These are phyloP conservation scores for Penstemon davidsonii DNA, from an alignment of 257 asterid genomes.

Conservation along the genomic window DNA sequence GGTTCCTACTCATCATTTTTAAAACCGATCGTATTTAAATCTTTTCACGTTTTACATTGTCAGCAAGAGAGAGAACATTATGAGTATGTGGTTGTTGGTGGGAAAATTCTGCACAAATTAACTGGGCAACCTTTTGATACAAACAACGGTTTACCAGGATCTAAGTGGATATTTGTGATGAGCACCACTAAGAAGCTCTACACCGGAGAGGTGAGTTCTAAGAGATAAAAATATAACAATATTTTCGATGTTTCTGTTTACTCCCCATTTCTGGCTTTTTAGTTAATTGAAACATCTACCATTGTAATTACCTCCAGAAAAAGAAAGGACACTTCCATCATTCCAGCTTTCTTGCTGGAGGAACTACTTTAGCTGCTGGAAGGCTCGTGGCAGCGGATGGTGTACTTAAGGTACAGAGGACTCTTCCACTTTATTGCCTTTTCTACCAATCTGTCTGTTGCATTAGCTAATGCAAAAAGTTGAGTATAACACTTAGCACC, in stretches of 20 bases:
- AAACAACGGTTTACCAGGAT: constrained; percentile 42
- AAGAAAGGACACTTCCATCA: constrained; percentile 89
- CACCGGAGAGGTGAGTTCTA: constrained; percentile 64
- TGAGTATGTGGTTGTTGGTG: constrained; percentile 61
- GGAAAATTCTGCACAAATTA: constrained; percentile 54
- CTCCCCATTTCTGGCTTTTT: constrained; percentile 8
- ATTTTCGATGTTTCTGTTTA: constrained; percentile 22
- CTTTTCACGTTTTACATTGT: too few relatives aligned
- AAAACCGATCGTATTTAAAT: too few relatives aligned
- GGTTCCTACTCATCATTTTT: too few relatives aligned
- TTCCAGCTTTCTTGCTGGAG: constrained; percentile 98
- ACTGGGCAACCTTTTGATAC: constrained; percentile 67
- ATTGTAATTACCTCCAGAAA: constrained; percentile 53
- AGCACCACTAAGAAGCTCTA: constrained; percentile 84
- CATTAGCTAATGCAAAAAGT: constrained; percentile 2
- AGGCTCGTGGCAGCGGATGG: constrained; percentile 76
- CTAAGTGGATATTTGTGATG: constrained; percentile 93
- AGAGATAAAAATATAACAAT: constrained; percentile 7
- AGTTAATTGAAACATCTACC: constrained; percentile 2
- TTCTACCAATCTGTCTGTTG: constrained; percentile 8
- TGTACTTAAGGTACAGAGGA: constrained; percentile 56
- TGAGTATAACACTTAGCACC: not conserved
- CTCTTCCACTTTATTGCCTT: not conserved
- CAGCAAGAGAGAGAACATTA: constrained; percentile 88
- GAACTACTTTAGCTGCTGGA: constrained; percentile 94